Evolutionary conservation across 352 stramenopile species (phyloP), one percentile per base, ranked within the genome.

Genomic region (Elongisporangium undulatum): DNA sequence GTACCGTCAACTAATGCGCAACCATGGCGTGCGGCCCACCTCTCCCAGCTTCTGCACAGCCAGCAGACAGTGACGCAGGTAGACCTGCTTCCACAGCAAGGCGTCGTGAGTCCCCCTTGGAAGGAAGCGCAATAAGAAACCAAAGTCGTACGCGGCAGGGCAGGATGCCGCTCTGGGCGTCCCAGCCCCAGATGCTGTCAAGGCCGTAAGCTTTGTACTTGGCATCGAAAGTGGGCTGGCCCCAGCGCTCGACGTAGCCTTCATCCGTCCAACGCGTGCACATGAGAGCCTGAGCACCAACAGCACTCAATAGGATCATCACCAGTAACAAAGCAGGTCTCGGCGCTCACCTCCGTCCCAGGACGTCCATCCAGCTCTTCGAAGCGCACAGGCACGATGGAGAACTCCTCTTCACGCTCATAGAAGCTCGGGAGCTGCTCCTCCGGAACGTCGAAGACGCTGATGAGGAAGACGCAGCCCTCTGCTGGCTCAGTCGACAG

Each of bases 11-110:
- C 49, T 58, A 0, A 13, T 26, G 12, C 20, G 17, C n/a, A 22
- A 26, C 8, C 21, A 22, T n/a, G 13, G 13, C 26, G 26, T n/a
- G 6, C 4, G 22, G 21, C 66, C 4, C 49, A 85, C 75, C 63
- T 87, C 63, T 22, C 82, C 79, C 21, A 91, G 68, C 51, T 91
- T 95, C 74, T 86, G 73, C 20, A 92, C 90, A 15, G 91, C 86
- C 26, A 98, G 72, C 41, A 97, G 69, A 57, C 93, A 98, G 72
- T 98, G 93, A 50, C 93, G 87, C n/a, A 98, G 75, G 62, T 98
- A 98, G 29, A 96, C 83, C 69, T 89, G 49, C 16, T 34, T 3
- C 24, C 19, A 34, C 22, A 62, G 12, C 6, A 70, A 54, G 20
- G 8, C 20, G 13, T 20, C 22, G 19, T 17, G 57, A 13, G 2